Base-by-base conservation (phyloP, 192 early-diverging fungal species). In the Linnemannia hyalina region DNA sequence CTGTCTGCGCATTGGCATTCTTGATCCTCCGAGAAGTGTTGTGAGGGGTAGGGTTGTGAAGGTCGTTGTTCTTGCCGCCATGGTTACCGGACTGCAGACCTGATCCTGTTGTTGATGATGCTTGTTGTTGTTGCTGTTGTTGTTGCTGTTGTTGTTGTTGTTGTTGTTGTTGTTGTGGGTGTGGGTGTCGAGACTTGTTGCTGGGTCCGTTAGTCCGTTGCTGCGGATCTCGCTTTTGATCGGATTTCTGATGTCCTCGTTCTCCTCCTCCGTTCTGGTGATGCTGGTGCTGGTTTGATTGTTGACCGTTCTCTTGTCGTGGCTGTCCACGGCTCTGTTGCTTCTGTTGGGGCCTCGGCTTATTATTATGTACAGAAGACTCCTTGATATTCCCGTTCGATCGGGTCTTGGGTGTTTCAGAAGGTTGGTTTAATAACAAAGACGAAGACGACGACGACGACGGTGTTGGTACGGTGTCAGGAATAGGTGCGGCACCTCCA, bases 21-120 rank as follows among this genome's bases (percentile, higher is more conserved):
- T 65, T 65, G 60, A 32, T 73, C 40, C 44, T 35, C n/a, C 68
- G 54, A 40, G 57, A 23, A 60, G n/a, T 57, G 73, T 54, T 65
- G 4, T 23, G 41, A 22, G 11, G 38, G 18, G 9, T 65, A 1
- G 1, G 3, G 60, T 52, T 71, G 23, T 54, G 52, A 49, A 29
- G 29, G 16, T 46, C 23, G 46, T 13, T 46, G 32, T 74, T 70
- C 9, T 74, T 35, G 46, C 10, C 57, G 79, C 72, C 73, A 74
- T 80, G 55, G 16, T 74, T 32, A 42, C 38, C 73, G 60, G 77
- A 71, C 46, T 71, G 40, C 26, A 60, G 77, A 26, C 9, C 46
- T 77, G 60, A 49, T 70, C 42, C 26, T 36, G 8, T 32, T 63
- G 70, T 18, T 41, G 54, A 3, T 57, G 60, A 10, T 71, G 52